These are phyloP conservation scores for Acanthochlamys bracteata DNA, from an alignment of 106 monocot species.

Conservation along the genomic window DNA sequence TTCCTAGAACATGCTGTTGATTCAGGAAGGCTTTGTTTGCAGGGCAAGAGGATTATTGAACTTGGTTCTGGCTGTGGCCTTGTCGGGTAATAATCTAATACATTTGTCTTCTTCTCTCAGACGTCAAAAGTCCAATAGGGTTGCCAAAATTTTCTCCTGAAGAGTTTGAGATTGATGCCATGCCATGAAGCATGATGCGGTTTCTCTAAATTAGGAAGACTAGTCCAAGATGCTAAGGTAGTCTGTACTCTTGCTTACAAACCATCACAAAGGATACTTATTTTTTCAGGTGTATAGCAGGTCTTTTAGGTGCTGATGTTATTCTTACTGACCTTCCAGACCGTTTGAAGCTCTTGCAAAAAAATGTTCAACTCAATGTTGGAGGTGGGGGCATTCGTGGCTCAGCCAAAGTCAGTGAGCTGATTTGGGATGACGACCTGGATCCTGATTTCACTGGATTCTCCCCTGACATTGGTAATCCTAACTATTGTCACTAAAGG, in stretches of 20 bases:
- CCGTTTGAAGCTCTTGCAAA: conserved; percentile 68
- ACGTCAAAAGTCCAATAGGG: neutral
- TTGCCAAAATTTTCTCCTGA: neutral
- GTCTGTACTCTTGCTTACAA: neutral
- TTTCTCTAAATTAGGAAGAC: too few relatives aligned
- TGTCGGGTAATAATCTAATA: conserved; percentile 39
- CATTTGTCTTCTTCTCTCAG: neutral
- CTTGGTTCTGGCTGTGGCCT: conserved; percentile 87
- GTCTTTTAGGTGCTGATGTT: conserved; percentile 80
- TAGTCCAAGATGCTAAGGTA: too few relatives aligned
- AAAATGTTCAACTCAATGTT: conserved; percentile 63
- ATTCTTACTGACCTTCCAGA: conserved; percentile 84
- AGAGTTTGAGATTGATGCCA: neutral
- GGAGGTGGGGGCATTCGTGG: conserved; percentile 27
- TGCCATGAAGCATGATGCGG: too few relatives aligned
- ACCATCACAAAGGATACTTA: neutral
- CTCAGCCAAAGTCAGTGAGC: conserved; percentile 61
- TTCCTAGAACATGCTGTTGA: conserved; percentile 91
- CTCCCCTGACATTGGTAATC: conserved; percentile 49
- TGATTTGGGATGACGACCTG: conserved; percentile 82
- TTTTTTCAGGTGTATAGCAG: conserved; percentile 47
- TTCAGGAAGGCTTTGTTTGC: conserved; percentile 30
- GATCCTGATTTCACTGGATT: conserved; percentile 39
- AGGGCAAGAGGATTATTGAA: conserved; percentile 59
- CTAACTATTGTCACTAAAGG: neutral